These are phyloP conservation scores for Mrakia hoshinonis DNA, from an alignment of 768 basidiomycete species.

Conservation along the genomic window DNA sequence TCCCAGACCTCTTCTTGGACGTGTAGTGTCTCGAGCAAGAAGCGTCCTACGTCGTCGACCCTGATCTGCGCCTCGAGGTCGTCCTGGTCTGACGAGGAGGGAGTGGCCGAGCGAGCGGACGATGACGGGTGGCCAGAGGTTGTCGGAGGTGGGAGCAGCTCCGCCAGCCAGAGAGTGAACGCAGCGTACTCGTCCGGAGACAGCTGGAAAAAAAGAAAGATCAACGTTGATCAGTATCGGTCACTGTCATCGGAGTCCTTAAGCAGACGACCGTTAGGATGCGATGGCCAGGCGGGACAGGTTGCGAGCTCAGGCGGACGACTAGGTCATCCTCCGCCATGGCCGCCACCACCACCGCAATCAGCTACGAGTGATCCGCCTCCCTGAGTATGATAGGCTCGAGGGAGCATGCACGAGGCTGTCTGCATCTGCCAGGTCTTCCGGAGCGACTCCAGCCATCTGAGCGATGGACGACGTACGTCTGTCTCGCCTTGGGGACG, in stretches of 20 bases:
- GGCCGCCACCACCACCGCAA: no score
- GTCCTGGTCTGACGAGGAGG: not conserved
- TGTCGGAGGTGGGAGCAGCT: not conserved
- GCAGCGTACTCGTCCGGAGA: slow-evolving; percentile 4
- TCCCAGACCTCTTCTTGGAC: slow-evolving; percentile 11
- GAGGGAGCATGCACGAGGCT: no score
- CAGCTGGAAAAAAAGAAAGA: not conserved
- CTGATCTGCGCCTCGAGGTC: not conserved
- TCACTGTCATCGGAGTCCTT: not conserved
- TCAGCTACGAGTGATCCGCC: no score
- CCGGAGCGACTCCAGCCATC: no score
- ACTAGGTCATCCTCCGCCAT: no score
- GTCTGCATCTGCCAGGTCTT: no score
- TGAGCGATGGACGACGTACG: no score
- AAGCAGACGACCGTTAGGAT: not conserved
- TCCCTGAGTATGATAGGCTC: no score
- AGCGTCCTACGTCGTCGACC: slow-evolving; percentile 11
- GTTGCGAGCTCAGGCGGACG: no score
- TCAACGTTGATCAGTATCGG: no score
- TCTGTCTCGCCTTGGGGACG: no score
- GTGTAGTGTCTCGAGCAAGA: slow-evolving; percentile 5
- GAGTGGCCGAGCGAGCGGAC: not conserved
- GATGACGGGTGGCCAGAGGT: not conserved
- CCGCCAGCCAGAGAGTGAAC: not conserved
- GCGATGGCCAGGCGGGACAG: not conserved